Base-by-base conservation (phyloP, 2,329 filamentous ascomycete genomes). In the Microascus cirrosus region DNA sequence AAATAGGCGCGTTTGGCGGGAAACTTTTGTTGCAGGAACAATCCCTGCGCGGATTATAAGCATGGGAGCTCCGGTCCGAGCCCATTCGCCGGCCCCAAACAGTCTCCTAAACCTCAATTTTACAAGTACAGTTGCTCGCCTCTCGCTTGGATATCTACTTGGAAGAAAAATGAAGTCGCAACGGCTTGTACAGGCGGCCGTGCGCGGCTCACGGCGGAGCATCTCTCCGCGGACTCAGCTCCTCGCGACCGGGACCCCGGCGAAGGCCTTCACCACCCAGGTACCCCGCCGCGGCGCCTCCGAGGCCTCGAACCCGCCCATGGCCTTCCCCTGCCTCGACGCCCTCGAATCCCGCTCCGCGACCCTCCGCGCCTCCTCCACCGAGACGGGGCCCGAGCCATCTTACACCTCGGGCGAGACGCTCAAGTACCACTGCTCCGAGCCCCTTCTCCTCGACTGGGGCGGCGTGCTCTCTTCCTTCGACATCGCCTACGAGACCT, bases 381-480 rank as follows among this genome's bases (percentile, higher is more conserved):
- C 86, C 54, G 81, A 83, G 18, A 85, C 84, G 53, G 93, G 93
- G 0, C 93, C 93, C 1, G 94, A 99, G 68, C 94, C 94, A 0
- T 90, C 90, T 1, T 99, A 99, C 71, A 96, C 93, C 0, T 87
- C 88, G 53, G 94, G 94, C 59, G 84, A 83, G n/a, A 92, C 94
- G 56, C 81, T 89, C 62, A 80, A 76, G 34, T 96, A 89, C 72
- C 85, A 85, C 68, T 94, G 86, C 65, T 66, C 79, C 8, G 78
- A 90, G 24, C 85, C 91, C 0, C 75, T 97, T 18, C 76, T 92
- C 2, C 83, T 97, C 28, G 94, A 99, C 73, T 97, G 95, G 90
- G 94, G 94, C 60, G 94, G 94, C 57, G 82, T 92, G n/a, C 74
- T 99, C 39, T 89, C 87, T 18, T 85, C 91, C 64, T 97, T 95